Evolutionary conservation across 2,329 filamentous ascomycete species (phyloP), one percentile per base, ranked within the genome.

Genomic region (Alternaria triticina): DNA sequence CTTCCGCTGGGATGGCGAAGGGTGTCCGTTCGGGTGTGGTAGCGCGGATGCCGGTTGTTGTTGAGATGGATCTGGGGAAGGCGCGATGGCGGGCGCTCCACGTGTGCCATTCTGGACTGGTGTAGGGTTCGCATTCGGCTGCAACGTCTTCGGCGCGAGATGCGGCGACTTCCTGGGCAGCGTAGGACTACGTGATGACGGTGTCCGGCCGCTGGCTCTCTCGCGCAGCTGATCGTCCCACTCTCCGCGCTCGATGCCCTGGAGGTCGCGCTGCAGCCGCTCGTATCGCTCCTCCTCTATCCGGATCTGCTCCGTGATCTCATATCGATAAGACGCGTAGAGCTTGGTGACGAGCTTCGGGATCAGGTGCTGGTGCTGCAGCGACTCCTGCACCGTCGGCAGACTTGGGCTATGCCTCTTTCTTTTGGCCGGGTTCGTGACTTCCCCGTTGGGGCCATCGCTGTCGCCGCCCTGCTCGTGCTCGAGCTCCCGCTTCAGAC

Each of bases 401-500:
- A 89, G 76, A 49, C 86, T 84, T 9, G 91, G 88, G 62, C 86
- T 89, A 28, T 87, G 86, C 43, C 62, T 64, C 82, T 95, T 96
- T 72, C 92, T 88, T 83, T 94, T 96, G 59, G 85, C 87, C 6
- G 87, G 85, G 28, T 85, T 85, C 36, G 83, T 68, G 59, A 62
- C 69, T 22, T 77, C 70, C 30, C 68, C 75, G 56, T 74, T 72
- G 17, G 66, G 66, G 13, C 58, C 75, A 30, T 84, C 80, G 55
- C 82, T 83, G 68, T 86, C 86, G 61, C 62, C 47, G 68, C 63
- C 67, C 58, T 83, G 84, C 66, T 90, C 87, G 51, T 59, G 44
- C 70, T 82, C 87, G 67, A 90, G 80, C 79, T 96, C 93, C 70
- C 96, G 91, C 69, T 88, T 88, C 77, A 97, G 80, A 62, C 97